A percentile compares a stretch with the other conserved stretches of the same genome.
Conservation (phyloP, 148 eudicot species). For the Polygonum aviculare region DNA sequence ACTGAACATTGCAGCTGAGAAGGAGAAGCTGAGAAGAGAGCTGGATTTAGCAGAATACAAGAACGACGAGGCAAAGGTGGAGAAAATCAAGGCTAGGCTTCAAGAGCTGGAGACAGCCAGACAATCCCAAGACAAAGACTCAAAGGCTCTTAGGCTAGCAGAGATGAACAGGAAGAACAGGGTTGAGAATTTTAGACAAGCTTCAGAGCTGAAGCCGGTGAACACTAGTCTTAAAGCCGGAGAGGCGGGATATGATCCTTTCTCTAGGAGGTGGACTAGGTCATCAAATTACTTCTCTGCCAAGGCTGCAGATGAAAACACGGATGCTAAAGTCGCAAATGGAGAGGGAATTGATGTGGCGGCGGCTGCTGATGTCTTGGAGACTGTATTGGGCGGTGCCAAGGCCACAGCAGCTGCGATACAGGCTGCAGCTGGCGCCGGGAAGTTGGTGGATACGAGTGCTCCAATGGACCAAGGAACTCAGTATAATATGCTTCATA, state of each 20-base stretch:
- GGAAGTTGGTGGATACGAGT: conserved; percentile 84
- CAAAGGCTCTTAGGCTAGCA: conserved; percentile 67
- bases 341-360: conserved; percentile 19
- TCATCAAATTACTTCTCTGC: conserved; percentile 72
- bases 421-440: conserved; percentile 90
- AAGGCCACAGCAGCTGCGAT: conserved; percentile 69
- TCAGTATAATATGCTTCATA: conserved; percentile 53
- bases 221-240: conserved; percentile 62
- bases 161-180: conserved; percentile 89
- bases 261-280: conserved; percentile 97
- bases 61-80: conserved; percentile 65
- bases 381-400: neutral
- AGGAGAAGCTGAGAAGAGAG: conserved; percentile 71
- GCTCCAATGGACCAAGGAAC: conserved; percentile 96
- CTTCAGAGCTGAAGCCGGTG: conserved; percentile 64
- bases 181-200: conserved; percentile 86
- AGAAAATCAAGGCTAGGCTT: conserved; percentile 63
- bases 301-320: conserved; percentile 31
- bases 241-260: conserved; percentile 96
- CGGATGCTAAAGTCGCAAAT: conserved; percentile 1
- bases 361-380: conserved; percentile 15
- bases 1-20: conserved; percentile 90
- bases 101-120: conserved; percentile 69
- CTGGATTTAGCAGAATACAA: conserved; percentile 72
- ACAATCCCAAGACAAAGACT: conserved; percentile 52